These are phyloP conservation scores for Apiospora arundinis DNA, from an alignment of 2,329 filamentous ascomycete species.

Conservation along the genomic window DNA sequence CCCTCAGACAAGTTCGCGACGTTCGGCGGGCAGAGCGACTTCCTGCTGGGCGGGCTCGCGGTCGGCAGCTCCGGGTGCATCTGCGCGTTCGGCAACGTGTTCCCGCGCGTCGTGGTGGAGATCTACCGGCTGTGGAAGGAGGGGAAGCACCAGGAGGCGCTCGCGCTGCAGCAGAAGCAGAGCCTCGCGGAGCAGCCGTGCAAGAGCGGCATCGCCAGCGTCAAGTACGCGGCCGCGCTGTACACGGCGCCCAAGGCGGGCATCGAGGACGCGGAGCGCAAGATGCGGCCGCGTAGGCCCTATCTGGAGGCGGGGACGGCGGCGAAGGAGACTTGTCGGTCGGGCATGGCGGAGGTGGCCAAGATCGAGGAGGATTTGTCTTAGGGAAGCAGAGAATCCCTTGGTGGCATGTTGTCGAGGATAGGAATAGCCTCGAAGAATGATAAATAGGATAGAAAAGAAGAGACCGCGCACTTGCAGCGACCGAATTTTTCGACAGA, in stretches of 20 bases:
- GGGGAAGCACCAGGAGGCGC: slow-evolving; percentile 63
- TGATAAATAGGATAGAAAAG: no score
- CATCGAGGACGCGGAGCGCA: slow-evolving; percentile 63
- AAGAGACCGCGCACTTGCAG: not conserved
- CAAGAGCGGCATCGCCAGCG: slow-evolving; percentile 70
- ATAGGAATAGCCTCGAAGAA: not conserved
- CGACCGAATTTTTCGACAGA: no score
- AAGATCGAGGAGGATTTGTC: slow-evolving; percentile 37
- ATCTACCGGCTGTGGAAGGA: slow-evolving; percentile 67
- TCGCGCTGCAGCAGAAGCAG: slow-evolving; percentile 65
- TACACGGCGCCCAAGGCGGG: slow-evolving; percentile 65
- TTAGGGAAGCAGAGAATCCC: no score
- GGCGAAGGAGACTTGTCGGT: slow-evolving; percentile 49
- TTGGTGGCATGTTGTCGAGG: no score
- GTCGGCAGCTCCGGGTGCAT: slow-evolving; percentile 66
- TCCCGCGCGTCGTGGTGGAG: slow-evolving; percentile 60
- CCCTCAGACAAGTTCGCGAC: slow-evolving; percentile 65
- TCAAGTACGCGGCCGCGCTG: slow-evolving; percentile 71
- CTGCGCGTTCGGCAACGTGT: slow-evolving; percentile 68
- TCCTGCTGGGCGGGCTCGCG: slow-evolving; percentile 66
- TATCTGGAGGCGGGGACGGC: slow-evolving; percentile 57
- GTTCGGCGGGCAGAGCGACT: slow-evolving; percentile 77
- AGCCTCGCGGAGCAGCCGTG: slow-evolving; percentile 70
- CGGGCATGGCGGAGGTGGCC: slow-evolving; percentile 46
- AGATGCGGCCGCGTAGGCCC: slow-evolving; percentile 65